Evolutionary conservation across 495 filamentous ascomycete genomes (phyloP).

Genomic region (Astrocystis sublimbata): DNA sequence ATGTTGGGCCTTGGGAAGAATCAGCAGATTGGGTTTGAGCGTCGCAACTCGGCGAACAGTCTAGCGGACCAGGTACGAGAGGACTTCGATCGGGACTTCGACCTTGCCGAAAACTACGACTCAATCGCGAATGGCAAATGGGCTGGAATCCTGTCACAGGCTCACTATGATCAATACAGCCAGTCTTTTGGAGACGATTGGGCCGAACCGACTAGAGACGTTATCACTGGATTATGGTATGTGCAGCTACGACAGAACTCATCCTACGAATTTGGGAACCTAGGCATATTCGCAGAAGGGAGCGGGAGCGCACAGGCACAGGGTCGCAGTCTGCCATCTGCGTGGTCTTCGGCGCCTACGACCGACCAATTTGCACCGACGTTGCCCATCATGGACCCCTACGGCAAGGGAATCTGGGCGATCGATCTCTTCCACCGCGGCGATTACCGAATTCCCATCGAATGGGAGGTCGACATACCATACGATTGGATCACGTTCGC

Average conservation of each 20-base stretch:
- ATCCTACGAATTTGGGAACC: conserved; percentile 53
- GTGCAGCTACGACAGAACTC: conserved; percentile 44
- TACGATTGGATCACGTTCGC: conserved; percentile 51
- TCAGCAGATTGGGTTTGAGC: conserved; percentile 39
- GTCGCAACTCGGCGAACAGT: conserved; percentile 59
- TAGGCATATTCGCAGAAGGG: conserved; percentile 60
- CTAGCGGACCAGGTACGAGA: conserved; percentile 51
- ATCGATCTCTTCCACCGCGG: conserved; percentile 62
- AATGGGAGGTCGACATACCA: conserved; percentile 47
- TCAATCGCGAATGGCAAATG: conserved; percentile 60
- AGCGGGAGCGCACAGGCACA: conserved; percentile 54
- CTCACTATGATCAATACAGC: conserved; percentile 39
- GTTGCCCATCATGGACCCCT: conserved; percentile 56
- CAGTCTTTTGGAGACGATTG: conserved; percentile 34
- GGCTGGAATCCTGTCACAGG: conserved; percentile 58
- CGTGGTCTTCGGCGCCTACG: conserved; percentile 36
- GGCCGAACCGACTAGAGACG: conserved; percentile 60
- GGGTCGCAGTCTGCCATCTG: conserved; percentile 52
- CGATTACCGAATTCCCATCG: conserved; percentile 41
- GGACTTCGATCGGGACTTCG: conserved; percentile 56
- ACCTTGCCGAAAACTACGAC: conserved; percentile 58
- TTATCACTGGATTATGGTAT: conserved; percentile 51
- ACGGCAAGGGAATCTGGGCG: conserved; percentile 48
- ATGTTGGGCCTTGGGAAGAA: conserved; percentile 10
- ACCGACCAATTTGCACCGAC: conserved; percentile 39